Conservation (phyloP, 2,329 filamentous ascomycete species). For the Penicillium janthinellum region DNA sequence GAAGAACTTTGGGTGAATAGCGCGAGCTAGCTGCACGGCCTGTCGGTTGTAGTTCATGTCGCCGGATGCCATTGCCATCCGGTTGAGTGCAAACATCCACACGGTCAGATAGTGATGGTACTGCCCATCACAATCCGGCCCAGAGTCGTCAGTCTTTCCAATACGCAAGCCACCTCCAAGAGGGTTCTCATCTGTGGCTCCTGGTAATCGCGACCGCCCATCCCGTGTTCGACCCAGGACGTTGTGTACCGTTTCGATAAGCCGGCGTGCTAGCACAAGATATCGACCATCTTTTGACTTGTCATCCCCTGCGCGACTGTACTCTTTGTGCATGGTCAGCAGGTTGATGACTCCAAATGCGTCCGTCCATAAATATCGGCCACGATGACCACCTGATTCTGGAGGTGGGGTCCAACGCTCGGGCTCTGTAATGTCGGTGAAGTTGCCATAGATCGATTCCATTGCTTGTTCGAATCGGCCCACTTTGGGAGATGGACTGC, state of each 20-base stretch:
- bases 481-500: slow-evolving; percentile 28
- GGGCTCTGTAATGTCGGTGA: slow-evolving; percentile 35
- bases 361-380: slow-evolving; percentile 64
- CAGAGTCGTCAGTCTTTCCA: slow-evolving; percentile 54
- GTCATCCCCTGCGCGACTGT: slow-evolving; percentile 13
- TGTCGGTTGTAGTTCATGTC: slow-evolving; percentile 53
- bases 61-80: slow-evolving; percentile 52
- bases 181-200: slow-evolving; percentile 55
- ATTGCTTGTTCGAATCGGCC: slow-evolving; percentile 40
- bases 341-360: slow-evolving; percentile 63
- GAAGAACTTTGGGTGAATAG: slow-evolving; percentile 58
- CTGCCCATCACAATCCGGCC: slow-evolving; percentile 59
- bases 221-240: slow-evolving; percentile 57
- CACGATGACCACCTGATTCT: slow-evolving; percentile 57
- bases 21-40: slow-evolving; percentile 55
- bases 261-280: slow-evolving; percentile 51
- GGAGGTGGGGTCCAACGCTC: slow-evolving; percentile 53
- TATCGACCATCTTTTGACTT: slow-evolving; percentile 42
- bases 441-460: slow-evolving; percentile 45
- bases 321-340: slow-evolving; percentile 54
- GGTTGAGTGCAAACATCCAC: slow-evolving; percentile 65
- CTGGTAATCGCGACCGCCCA: slow-evolving; percentile 49
- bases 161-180: slow-evolving; percentile 60
- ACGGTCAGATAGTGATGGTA: slow-evolving; percentile 64
- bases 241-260: slow-evolving; percentile 56